phyloP scores from a whole-genome alignment of 179 eudicot species.

The Camellia oleifera region DNA sequence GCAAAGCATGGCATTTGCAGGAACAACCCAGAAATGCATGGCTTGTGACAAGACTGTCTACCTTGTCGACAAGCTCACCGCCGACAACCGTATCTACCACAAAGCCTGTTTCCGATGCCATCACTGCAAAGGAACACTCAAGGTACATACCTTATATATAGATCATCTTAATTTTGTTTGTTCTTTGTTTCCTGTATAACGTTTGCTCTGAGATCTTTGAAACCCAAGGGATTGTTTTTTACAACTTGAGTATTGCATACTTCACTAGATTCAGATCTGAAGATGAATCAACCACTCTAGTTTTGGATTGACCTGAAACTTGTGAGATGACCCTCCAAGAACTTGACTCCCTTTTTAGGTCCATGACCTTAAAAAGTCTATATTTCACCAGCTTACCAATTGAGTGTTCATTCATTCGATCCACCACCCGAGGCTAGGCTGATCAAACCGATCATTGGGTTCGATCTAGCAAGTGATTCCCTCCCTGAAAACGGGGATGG shows the following conservation, averaged over 20 bases:
- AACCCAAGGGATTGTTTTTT: too few relatives aligned
- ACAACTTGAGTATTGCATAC: not conserved
- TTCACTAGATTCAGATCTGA: constrained; percentile 5
- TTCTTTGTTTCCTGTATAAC: not conserved
- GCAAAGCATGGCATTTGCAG: constrained; percentile 52
- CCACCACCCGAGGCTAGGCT: too few relatives aligned
- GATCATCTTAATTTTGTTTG: not conserved
- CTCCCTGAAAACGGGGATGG: too few relatives aligned
- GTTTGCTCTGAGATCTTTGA: not conserved
- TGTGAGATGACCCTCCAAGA: not conserved
- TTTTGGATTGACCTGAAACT: not conserved
- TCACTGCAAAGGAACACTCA: constrained; percentile 60
- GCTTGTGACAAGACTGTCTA: constrained; percentile 56
- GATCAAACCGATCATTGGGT: too few relatives aligned
- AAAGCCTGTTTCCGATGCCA: constrained; percentile 60
- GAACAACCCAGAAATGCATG: constrained; percentile 63
- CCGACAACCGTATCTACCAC: constrained; percentile 50
- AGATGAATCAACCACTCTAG: not conserved
- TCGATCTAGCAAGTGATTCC: too few relatives aligned
- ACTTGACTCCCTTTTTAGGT: not conserved
- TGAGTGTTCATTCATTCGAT: too few relatives aligned
- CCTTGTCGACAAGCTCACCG: constrained; percentile 50
- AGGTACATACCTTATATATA: constrained; percentile 25
- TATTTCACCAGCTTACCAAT: too few relatives aligned
- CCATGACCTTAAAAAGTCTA: not conserved